Evolutionary conservation across 106 monocot species (phyloP), one percentile per base, ranked within the genome.

Genomic region (Platanthera guangdongensis): DNA sequence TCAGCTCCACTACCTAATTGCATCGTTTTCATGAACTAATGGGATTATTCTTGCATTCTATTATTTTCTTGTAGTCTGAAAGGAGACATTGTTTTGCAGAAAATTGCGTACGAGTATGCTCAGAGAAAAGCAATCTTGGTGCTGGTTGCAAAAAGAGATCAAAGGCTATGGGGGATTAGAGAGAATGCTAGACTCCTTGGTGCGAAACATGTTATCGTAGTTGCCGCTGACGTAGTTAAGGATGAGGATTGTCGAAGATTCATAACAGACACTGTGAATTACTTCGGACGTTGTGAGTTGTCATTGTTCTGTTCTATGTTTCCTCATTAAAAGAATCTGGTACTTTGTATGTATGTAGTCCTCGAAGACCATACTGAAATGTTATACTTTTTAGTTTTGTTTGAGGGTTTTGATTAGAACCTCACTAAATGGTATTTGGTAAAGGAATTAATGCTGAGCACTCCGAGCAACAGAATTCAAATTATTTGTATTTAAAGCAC

Each of bases 41-140:
- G 4, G 16, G 12, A 55, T 55, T 55, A 13, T 55, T 14, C 4
- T 55, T 55, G 13, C 55, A 55, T 11, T 63, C 63, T 63, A 21
- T 63, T 63, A 8, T 63, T 19, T 21, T 18, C 21, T 63, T 63
- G 63, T 21, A 63, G 21, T 21, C 63, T 63, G 22, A 71, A 49
- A 71, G 10, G 16, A 71, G 9, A 14, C 2, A 18, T 75, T 46
- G 50, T 45, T 11, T 57, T 88, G 82, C 87, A 94, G 94, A 88
- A 91, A 85, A 80, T 94, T 80, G 91, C 89, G n/a, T 94, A 94
- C 49, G 91, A 91, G 52, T 94, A 94, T 75, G 90, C 94, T 16
- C 83, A 51, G 71, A 83, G 74, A 78, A 86, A 76, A 51, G 88
- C 90, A n/a, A 90, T 88, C 72, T 47, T 94, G 71, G 94, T 91